phyloP scores from a whole-genome alignment of 2,329 filamentous ascomycete species.

The Coniochaeta sp. region DNA sequence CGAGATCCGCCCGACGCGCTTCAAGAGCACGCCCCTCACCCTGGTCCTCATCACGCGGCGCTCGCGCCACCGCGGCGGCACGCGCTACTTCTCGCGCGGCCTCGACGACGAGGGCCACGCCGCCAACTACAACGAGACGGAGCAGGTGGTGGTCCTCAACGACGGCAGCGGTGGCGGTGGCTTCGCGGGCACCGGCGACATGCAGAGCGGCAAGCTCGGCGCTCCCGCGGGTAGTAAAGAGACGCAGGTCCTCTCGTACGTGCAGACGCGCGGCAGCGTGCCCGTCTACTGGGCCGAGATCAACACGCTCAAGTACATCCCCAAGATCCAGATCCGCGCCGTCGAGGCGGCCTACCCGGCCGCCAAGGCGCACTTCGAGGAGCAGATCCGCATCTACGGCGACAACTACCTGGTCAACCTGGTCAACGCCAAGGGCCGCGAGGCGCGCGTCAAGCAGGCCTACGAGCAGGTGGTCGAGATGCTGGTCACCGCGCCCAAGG shows the following conservation, averaged over 20 bases:
- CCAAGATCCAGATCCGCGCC: constrained; percentile 79
- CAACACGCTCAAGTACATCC: constrained; percentile 86
- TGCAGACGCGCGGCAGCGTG: constrained; percentile 93
- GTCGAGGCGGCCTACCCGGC: constrained; percentile 74
- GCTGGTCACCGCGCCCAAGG: constrained; percentile 61
- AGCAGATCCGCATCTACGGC: constrained; percentile 89
- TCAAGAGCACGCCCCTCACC: constrained; percentile 80
- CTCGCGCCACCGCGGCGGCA: constrained; percentile 82
- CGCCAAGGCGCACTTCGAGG: constrained; percentile 80
- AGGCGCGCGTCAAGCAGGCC: constrained; percentile 81
- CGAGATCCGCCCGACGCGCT: constrained; percentile 76
- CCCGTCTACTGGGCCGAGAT: constrained; percentile 95
- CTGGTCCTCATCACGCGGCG: constrained; percentile 83
- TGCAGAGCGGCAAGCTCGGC: constrained; percentile 64
- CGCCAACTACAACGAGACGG: constrained; percentile 99
- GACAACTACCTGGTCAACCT: constrained; percentile 97
- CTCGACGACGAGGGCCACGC: constrained; percentile 90
- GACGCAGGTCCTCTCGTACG: constrained; percentile 85
- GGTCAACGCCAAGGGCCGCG: constrained; percentile 92
- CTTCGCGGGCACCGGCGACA: constrained; percentile 68
- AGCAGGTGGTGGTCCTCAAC: constrained; percentile 86
- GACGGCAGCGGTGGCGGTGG: constrained; percentile 67
- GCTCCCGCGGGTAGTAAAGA: constrained; percentile 59
- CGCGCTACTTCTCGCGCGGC: constrained; percentile 89
- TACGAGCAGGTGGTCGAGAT: constrained; percentile 86